phyloP scores from a whole-genome alignment of 306 rosid species.

The Glycine soja region DNA sequence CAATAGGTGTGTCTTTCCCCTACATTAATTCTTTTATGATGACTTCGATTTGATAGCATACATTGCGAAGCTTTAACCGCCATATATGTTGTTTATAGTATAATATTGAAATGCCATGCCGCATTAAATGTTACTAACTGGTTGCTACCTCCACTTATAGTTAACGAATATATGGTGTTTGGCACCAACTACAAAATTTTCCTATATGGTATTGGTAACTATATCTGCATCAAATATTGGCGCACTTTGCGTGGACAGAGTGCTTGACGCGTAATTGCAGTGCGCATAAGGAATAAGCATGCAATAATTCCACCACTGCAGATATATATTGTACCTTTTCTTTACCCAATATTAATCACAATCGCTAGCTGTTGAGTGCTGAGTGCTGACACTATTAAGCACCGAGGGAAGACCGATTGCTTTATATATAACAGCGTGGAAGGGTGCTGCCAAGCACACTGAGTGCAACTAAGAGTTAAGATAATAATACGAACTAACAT shows the following conservation, averaged over 20 bases:
- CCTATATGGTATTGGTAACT: background rate
- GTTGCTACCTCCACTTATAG: background rate
- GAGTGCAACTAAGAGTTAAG: background rate
- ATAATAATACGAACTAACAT: conserved; percentile 3
- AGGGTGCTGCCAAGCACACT: background rate
- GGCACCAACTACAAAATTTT: background rate
- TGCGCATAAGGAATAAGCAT: conserved; percentile 33
- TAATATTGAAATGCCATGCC: background rate
- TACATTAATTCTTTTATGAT: background rate
- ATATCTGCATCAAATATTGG: background rate
- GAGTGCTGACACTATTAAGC: conserved; percentile 24
- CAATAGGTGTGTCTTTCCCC: background rate
- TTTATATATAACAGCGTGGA: background rate
- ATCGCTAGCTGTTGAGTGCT: background rate
- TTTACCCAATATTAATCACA: background rate
- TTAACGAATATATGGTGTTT: background rate
- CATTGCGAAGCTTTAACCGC: background rate
- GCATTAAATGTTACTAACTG: background rate
- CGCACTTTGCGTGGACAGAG: background rate
- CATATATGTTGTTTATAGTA: background rate
- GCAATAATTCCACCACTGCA: conserved; percentile 39
- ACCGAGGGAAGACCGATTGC: background rate
- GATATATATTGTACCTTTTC: background rate
- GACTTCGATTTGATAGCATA: background rate
- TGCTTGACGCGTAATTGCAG: background rate